Evolutionary conservation across 495 filamentous ascomycete species (phyloP).

Genomic region (Penicillium malachiteum): DNA sequence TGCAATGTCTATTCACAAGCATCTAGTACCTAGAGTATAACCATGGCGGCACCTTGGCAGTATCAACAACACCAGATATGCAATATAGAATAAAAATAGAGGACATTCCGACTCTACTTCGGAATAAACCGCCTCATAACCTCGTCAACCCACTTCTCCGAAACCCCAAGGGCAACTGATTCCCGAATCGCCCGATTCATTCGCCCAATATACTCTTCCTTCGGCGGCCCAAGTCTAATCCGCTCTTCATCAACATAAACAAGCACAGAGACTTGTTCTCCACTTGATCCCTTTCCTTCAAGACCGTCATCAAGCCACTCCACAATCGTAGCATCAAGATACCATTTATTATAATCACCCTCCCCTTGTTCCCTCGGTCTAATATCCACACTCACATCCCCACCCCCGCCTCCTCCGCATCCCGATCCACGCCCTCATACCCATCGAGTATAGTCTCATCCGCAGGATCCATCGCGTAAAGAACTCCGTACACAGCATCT

Average conservation of each 20-base stretch:
- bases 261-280: slow-evolving; percentile 36
- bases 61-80: no score
- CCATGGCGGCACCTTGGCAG: no score
- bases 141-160: slow-evolving; percentile 52
- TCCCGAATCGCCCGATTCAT: slow-evolving; percentile 69
- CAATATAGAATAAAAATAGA: neutral
- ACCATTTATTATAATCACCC: slow-evolving; percentile 43
- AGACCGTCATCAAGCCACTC: slow-evolving; percentile 32
- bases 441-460: slow-evolving; percentile 42
- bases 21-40: no score
- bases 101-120: neutral
- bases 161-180: slow-evolving; percentile 56
- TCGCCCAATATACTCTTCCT: slow-evolving; percentile 62
- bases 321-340: slow-evolving; percentile 31
- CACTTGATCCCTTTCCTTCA: slow-evolving; percentile 6
- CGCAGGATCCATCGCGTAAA: slow-evolving; percentile 50
- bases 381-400: slow-evolving; percentile 35
- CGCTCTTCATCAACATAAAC: slow-evolving; percentile 59
- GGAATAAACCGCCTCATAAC: slow-evolving; percentile 60
- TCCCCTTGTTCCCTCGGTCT: slow-evolving; percentile 40
- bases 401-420: slow-evolving; percentile 11
- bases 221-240: slow-evolving; percentile 40
- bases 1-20: no score
- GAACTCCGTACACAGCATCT: slow-evolving; percentile 57
- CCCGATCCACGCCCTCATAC: slow-evolving; percentile 42